Percentiles rank a stretch among this genome's conserved stretches.
Evolutionary conservation across 2,329 filamentous ascomycete genomes (phyloP).

Genomic region (Epichloe uncinata): DNA sequence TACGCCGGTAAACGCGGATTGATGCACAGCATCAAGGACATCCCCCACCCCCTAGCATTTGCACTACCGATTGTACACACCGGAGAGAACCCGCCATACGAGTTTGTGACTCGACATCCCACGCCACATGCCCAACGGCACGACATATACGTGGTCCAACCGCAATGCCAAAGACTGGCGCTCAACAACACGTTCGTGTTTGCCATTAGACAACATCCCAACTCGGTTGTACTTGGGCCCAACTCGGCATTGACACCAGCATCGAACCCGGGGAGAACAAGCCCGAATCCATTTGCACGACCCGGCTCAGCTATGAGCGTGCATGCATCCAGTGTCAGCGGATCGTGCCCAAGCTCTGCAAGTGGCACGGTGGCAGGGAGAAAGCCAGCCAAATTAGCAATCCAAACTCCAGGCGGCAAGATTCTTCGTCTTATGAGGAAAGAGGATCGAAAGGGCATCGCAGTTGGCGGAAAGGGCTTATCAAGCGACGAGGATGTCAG

Average conservation of each 20-base stretch:
- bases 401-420: conserved; percentile 88
- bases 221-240: conserved; percentile 30
- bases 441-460: conserved; percentile 49
- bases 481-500: conserved; percentile 42
- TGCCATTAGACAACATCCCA: conserved; percentile 81
- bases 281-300: conserved; percentile 48
- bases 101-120: conserved; percentile 84
- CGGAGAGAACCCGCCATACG: conserved; percentile 86
- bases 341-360: conserved; percentile 42
- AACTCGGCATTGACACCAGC: conserved; percentile 29
- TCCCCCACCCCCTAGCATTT: conserved; percentile 81
- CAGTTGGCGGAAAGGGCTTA: conserved; percentile 28
- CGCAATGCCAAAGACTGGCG: conserved; percentile 77
- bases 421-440: conserved; percentile 80
- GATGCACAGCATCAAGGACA: conserved; percentile 96
- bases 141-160: conserved; percentile 92
- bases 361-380: conserved; percentile 42
- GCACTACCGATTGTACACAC: conserved; percentile 81
- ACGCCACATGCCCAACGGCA: conserved; percentile 96
- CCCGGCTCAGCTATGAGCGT: conserved; percentile 54
- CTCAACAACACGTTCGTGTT: conserved; percentile 98
- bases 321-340: conserved; percentile 42
- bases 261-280: conserved; percentile 33
- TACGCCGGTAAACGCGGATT: conserved; percentile 90
- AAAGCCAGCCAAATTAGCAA: conserved; percentile 91